Conservation (phyloP, 768 basidiomycete species). For the Auricularia heimuer region DNA sequence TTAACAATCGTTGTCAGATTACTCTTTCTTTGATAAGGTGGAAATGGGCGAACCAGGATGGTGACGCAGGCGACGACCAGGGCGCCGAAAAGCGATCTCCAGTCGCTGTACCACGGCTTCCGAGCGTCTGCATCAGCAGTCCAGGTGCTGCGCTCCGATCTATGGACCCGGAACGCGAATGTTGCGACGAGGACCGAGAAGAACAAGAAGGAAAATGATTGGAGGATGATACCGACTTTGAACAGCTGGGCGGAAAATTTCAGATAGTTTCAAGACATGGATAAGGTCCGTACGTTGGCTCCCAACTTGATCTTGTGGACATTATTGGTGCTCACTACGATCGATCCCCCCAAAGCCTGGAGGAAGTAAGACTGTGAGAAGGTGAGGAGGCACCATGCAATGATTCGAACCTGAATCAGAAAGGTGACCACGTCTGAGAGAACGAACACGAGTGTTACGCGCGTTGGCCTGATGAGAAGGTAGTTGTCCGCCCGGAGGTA, state of each 20-base stretch:
- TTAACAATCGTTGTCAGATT: not conserved
- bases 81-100: slow-evolving; percentile 45
- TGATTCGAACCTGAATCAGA: slow-evolving; percentile 41
- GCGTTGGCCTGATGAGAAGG: slow-evolving; percentile 37
- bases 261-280: not conserved
- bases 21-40: not conserved
- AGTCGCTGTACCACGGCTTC: slow-evolving; percentile 44
- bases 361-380: not conserved
- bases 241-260: slow-evolving; percentile 30
- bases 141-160: slow-evolving; percentile 32
- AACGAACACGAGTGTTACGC: slow-evolving; percentile 52
- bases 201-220: slow-evolving; percentile 40
- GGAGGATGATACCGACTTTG: slow-evolving; percentile 45
- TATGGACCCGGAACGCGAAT: slow-evolving; percentile 41
- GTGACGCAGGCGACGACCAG: slow-evolving; percentile 48
- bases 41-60: slow-evolving; percentile 40
- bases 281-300: not conserved
- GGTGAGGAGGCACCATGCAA: not conserved
- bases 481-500: slow-evolving; percentile 38
- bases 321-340: slow-evolving; percentile 17
- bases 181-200: slow-evolving; percentile 39
- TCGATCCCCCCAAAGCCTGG: slow-evolving; percentile 39
- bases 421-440: slow-evolving; percentile 57
- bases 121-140: slow-evolving; percentile 17
- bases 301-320: not conserved